Evolutionary conservation across 345 rosid species (phyloP).

Genomic region (Eucalyptus erythrocorys): DNA sequence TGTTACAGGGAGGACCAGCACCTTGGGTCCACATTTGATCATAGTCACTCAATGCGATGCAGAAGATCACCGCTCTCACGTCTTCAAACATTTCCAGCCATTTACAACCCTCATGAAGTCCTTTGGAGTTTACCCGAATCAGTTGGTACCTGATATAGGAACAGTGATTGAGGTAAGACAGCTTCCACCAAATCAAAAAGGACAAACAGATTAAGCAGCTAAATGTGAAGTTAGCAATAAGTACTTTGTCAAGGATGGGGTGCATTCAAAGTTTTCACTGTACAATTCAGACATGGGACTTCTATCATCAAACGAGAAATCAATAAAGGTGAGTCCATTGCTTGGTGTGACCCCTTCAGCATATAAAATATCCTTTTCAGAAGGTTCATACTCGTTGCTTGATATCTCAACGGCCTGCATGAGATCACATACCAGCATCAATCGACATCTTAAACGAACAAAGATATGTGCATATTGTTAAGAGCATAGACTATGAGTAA

Average conservation of each 20-base stretch:
- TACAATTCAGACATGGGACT: conserved; percentile 37
- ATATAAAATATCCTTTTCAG: conserved; percentile 41
- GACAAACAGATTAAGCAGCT: not conserved
- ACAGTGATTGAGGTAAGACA: not conserved
- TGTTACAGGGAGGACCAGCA: conserved; percentile 12
- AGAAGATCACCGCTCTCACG: conserved; percentile 40
- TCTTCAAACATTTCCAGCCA: conserved; percentile 72
- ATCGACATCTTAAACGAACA: not conserved
- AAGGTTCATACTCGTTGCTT: conserved; percentile 53
- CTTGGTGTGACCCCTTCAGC: conserved; percentile 50
- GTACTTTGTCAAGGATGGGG: conserved; percentile 30
- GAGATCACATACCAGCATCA: not conserved
- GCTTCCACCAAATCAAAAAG: not conserved
- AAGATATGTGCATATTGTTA: not conserved
- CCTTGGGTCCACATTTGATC: conserved; percentile 22
- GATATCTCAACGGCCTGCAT: conserved; percentile 47
- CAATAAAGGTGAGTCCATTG: conserved; percentile 46
- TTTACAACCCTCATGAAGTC: conserved; percentile 42
- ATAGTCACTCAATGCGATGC: conserved; percentile 50
- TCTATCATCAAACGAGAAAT: conserved; percentile 44
- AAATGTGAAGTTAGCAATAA: not conserved
- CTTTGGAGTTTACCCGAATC: conserved; percentile 42
- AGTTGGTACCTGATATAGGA: conserved; percentile 34
- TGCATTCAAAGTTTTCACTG: conserved; percentile 21
- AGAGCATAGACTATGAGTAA: not conserved